Evolutionary conservation across 768 basidiomycete species (phyloP), one percentile per base, ranked within the genome.

Genomic region (Lentinula boryana): DNA sequence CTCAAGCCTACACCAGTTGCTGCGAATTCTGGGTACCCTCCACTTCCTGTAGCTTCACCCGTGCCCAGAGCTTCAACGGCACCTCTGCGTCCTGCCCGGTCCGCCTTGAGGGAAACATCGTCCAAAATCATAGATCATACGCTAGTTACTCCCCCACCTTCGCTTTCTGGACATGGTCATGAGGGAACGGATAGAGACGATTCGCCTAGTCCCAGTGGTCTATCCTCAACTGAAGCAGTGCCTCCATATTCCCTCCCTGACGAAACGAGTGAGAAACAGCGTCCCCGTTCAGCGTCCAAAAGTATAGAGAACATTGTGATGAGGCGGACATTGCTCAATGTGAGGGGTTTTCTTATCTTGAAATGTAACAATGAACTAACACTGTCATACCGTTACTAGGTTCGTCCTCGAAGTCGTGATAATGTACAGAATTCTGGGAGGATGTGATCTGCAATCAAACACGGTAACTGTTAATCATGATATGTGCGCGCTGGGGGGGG

Each of bases 81-180:
- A 18, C 72, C 69, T 60, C 68, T 68, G 60, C 70, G 69, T 60
- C 74, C 70, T 21, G 67, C 67, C 32, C 67, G 69, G 18, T 67
- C 68, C 16, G 58, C 65, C 41, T 56, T 70, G 5, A 65, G 71
- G 23, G 38, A 56, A 16, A 43, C 55, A 27, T 10, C 36, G 23
- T 43, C 40, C 15, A 56, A 44, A 31, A 48, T 23, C n/a, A 46
- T 66, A 10, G 71, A 73, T 62, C 70, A 69, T 46, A 77, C 76
- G 38, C 68, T 74, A 40, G 48, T 27, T 27, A 77, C 80, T 60
- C 78, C 79, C 51, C 75, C 78, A 16, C 68, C 74, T 32, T 77
- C 77, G 52, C 75, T 78, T 23, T 69, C 74, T 31, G 77, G 77
- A 55, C 68, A 71, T 63, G 65, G 67, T 2, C 50, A 54, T 32